Conservation (phyloP, 2,329 filamentous ascomycete species). For the Ophiosphaerella korrae region DNA sequence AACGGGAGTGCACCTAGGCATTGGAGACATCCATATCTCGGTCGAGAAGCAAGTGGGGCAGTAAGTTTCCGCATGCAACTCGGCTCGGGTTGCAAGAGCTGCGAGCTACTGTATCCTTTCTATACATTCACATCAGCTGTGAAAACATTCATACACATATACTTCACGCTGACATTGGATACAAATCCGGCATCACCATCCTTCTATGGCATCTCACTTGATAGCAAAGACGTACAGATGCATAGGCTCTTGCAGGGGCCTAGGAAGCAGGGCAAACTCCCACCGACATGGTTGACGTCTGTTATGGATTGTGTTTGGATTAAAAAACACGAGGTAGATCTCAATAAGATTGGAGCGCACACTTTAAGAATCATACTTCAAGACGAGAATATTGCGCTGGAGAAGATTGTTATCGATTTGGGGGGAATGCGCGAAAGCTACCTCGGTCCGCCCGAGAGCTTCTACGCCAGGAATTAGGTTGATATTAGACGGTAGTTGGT, state of each 20-base stretch:
- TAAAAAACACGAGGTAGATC: slow-evolving; percentile 30
- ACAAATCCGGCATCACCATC: slow-evolving; percentile 51
- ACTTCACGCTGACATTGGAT: slow-evolving; percentile 49
- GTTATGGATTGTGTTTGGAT: slow-evolving; percentile 56
- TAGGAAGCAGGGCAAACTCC: slow-evolving; percentile 40
- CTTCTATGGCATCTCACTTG: slow-evolving; percentile 48
- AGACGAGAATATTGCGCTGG: slow-evolving; percentile 24
- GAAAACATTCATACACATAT: slow-evolving; percentile 9
- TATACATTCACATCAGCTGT: slow-evolving; percentile 3
- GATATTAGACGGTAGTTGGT: too few species aligned
- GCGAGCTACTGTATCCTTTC: slow-evolving; percentile 2
- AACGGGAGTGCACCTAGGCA: neutral
- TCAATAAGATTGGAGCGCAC: slow-evolving; percentile 26
- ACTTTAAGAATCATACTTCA: neutral
- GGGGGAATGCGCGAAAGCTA: slow-evolving; percentile 9
- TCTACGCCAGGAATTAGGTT: neutral
- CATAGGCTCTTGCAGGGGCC: slow-evolving; percentile 10
- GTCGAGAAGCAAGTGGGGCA: slow-evolving; percentile 2
- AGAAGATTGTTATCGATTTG: slow-evolving; percentile 9
- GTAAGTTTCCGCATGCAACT: neutral
- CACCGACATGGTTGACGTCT: slow-evolving; percentile 51
- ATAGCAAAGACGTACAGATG: neutral
- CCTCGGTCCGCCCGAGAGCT: slow-evolving; percentile 5
- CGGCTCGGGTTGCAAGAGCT: neutral
- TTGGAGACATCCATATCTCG: neutral